Evolutionary conservation across 2,329 filamentous ascomycete species (phyloP), one percentile per base, ranked within the genome.

Genomic region (Xenoacremonium recifei): DNA sequence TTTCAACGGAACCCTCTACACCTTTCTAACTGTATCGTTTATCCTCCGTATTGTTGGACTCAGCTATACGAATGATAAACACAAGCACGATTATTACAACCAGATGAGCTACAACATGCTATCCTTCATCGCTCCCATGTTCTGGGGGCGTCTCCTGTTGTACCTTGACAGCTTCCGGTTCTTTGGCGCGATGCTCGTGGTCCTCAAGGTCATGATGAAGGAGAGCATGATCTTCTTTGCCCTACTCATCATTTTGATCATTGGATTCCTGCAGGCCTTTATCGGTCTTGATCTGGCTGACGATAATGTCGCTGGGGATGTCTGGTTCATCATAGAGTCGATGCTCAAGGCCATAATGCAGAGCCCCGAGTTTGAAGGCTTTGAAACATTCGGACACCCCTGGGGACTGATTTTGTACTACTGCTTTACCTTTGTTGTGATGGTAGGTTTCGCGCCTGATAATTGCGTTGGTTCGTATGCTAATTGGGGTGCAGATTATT

Each of bases 401-500:
- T 99, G 96, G 63, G 93, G 93, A 7, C 79, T 96, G 37, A 87
- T 96, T 21, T 83, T 99, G 9, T 99, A 99, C 72, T 99, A 99
- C 71, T 80, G 95, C 61, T 99, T 96, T 66, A 95, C 92, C 15
- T 99, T 99, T 60, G 84, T 97, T 29, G 87, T 99, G 58, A 96
- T 96, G 86, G 91, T 93, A 55, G 53, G 71, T 61, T 23, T 30
- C 20, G 5, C 4, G 5, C 3, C 27, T 6, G 35, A 12, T 33
- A 32, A 7, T 13, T 27, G 23, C 7, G 23, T 13, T 7, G 23
- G 9, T 13, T 9, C 7, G 23, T 13, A 27, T n/a, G 23, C 34
- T 42, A 30, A 43, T 18, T 9, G n/a, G 16, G 13, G 17, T 29
- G 15, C 11, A 76, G 75, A 75, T 81, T 18, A 70, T 99, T 42